Percentiles rank a stretch among this genome's conserved stretches.
phyloP scores from a whole-genome alignment of 495 filamentous ascomycete species.

The Aspergillus kassunensis region DNA sequence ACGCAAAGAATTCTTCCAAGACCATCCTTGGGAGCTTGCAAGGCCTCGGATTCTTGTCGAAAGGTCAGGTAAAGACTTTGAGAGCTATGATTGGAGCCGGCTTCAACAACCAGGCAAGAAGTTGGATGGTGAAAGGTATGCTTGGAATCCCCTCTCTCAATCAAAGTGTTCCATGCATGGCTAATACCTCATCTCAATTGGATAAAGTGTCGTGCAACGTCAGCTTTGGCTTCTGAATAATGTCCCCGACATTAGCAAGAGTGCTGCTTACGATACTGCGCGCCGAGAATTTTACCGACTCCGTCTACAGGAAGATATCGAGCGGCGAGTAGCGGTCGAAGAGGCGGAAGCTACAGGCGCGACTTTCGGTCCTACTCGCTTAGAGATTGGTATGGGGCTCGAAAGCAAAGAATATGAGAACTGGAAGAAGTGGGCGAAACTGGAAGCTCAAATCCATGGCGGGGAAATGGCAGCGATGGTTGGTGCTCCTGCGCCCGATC shows the following conservation, averaged over 20 bases:
- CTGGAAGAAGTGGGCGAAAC: conserved; percentile 78
- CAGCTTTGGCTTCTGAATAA: conserved; percentile 80
- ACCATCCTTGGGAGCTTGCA: conserved; percentile 97
- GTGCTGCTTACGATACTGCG: conserved; percentile 78
- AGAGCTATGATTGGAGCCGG: conserved; percentile 75
- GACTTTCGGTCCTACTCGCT: conserved; percentile 69
- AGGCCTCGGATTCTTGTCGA: conserved; percentile 82
- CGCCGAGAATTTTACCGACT: conserved; percentile 86
- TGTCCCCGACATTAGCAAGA: conserved; percentile 52
- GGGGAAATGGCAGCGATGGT: conserved; percentile 28
- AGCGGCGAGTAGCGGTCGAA: conserved; percentile 79
- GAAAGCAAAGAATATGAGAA: conserved; percentile 72
- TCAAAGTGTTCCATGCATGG: neutral
- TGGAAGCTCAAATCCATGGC: conserved; percentile 39
- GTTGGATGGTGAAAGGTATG: conserved; percentile 82
- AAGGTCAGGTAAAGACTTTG: conserved; percentile 74
- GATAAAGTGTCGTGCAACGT: conserved; percentile 80
- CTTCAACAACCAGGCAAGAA: conserved; percentile 73
- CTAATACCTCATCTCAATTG: conserved; percentile 18
- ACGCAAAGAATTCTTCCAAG: conserved; percentile 74
- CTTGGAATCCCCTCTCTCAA: neutral
- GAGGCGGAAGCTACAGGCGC: conserved; percentile 84
- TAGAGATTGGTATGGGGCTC: conserved; percentile 75
- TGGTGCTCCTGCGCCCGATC: conserved; percentile 21
- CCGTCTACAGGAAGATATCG: conserved; percentile 76